Base-by-base conservation (phyloP, 495 filamentous ascomycete species). In the Xylaria grammica region DNA sequence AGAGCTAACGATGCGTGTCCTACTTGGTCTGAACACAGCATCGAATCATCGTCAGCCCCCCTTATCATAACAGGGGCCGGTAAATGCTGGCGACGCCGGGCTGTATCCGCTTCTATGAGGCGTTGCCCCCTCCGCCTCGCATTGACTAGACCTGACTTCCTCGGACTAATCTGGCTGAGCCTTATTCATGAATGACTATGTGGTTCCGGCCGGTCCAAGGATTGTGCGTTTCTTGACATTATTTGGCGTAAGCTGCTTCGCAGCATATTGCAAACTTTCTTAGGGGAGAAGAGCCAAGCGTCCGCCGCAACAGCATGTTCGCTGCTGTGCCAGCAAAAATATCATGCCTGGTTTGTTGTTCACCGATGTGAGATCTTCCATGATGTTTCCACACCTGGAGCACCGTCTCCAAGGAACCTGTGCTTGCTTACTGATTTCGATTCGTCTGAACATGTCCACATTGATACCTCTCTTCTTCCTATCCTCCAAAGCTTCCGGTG, bases 301-400 rank as follows among this genome's bases (percentile, higher is more conserved):
- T 4, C 83, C 84, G 2, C 78, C 79, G 65, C 85, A 88, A 55
- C 76, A 75, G 61, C 85, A 88, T 55, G 77, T 72, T 56, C 77
- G 71, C 65, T 86, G 82, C 76, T 83, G 81, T 58, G 78, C 76
- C 38, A 83, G 65, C 60, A 88, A 67, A 75, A 84, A 87, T 36
- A 75, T 75, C 44, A 82, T 74, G 13, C 77, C 77, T 3, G 76
- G 76, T 55, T 75, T 79, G 20, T 72, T 65, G 15, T 57, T 73
- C 32, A 67, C 62, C 13, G 85, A 62, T 10, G 65, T n/a, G 19
- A 74, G 63, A 72, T 91, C 89, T 73, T 89, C 89, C 85, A 87
- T 89, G 19, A 88, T 80, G 24, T 81, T 79, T 1, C 80, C 82
- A 69, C 89, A 91, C 54, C 88, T 75, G 19, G 83, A 81, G 66